phyloP scores from a whole-genome alignment of 2,329 filamentous ascomycete species.

The Lecanoromycetidae sp. region DNA sequence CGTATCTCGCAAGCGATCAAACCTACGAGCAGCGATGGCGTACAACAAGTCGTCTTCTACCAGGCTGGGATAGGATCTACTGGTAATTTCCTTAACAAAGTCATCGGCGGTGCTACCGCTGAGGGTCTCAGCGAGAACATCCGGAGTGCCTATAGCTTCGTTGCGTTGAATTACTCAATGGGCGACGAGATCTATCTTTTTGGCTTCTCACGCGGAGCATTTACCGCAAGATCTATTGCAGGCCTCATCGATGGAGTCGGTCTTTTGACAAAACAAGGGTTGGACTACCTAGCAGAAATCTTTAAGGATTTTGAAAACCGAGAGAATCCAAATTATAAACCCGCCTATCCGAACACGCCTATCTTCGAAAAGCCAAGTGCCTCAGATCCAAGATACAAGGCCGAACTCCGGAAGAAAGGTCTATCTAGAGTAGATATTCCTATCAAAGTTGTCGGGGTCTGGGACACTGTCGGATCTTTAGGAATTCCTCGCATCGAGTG shows the following conservation, averaged over 20 bases:
- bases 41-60: conserved; percentile 41
- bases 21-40: conserved; percentile 34
- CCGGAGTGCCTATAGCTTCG: conserved; percentile 22
- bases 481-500: conserved; percentile 16
- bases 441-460: conserved; percentile 17
- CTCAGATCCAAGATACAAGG: conserved; percentile 20
- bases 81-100: conserved; percentile 31
- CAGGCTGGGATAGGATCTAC: conserved; percentile 37
- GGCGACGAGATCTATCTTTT: conserved; percentile 29
- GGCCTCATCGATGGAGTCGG: conserved; percentile 27
- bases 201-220: conserved; percentile 29
- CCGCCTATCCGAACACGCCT: conserved; percentile 21
- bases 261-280: conserved; percentile 23
- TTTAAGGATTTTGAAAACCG: conserved; percentile 25
- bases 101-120: conserved; percentile 33
- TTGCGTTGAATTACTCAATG: conserved; percentile 24
- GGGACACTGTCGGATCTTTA: conserved; percentile 18
- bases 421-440: conserved; percentile 13
- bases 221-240: conserved; percentile 27
- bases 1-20: conserved; percentile 39
- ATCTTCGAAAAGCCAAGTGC: conserved; percentile 23
- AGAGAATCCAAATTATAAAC: conserved; percentile 21
- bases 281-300: conserved; percentile 23
- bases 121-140: conserved; percentile 37
- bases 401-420: conserved; percentile 18